These are phyloP conservation scores for Suillus decipiens DNA, from an alignment of 768 basidiomycete genomes.

Conservation along the genomic window DNA sequence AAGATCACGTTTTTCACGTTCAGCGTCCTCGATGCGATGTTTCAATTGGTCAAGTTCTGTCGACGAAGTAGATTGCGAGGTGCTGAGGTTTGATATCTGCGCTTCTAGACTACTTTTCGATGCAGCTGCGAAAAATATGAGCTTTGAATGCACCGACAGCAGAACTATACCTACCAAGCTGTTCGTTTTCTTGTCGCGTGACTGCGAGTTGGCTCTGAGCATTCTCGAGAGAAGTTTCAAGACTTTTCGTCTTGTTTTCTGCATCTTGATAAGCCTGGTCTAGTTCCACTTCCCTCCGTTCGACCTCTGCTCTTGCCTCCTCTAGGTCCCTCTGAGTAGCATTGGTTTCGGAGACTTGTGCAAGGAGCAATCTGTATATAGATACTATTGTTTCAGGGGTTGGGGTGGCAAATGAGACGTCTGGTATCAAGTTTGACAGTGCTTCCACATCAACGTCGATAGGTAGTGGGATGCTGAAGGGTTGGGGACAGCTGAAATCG, in stretches of 20 bases:
- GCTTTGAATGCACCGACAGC: constrained; percentile 7
- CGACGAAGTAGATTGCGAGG: constrained; percentile 62
- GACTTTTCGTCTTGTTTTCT: constrained; percentile 59
- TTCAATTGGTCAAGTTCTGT: constrained; percentile 60
- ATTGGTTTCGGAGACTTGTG: constrained; percentile 58
- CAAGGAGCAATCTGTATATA: constrained; percentile 62
- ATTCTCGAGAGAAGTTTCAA: constrained; percentile 53
- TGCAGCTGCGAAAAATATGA: constrained; percentile 37
- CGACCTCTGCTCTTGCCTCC: constrained; percentile 63
- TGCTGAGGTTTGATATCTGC: constrained; percentile 57
- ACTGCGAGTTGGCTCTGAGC: constrained; percentile 57
- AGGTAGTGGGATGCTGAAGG: constrained; percentile 50
- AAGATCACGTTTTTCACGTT: constrained; percentile 90
- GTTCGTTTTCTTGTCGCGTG: constrained; percentile 63
- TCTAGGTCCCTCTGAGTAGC: constrained; percentile 64
- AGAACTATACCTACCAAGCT: constrained; percentile 49
- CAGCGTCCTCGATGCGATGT: constrained; percentile 68
- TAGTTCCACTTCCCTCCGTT: constrained; percentile 78
- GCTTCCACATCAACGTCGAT: constrained; percentile 66
- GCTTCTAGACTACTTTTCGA: constrained; percentile 51
- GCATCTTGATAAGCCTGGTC: constrained; percentile 84
- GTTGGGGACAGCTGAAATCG: constrained; percentile 29
- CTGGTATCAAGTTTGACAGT: constrained; percentile 63
- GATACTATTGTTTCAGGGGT: constrained; percentile 59
- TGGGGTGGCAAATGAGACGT: constrained; percentile 54